Percentiles rank a stretch among this genome's conserved stretches.
phyloP scores from a whole-genome alignment of 345 rosid genomes.

The Sisymbrium irio region DNA sequence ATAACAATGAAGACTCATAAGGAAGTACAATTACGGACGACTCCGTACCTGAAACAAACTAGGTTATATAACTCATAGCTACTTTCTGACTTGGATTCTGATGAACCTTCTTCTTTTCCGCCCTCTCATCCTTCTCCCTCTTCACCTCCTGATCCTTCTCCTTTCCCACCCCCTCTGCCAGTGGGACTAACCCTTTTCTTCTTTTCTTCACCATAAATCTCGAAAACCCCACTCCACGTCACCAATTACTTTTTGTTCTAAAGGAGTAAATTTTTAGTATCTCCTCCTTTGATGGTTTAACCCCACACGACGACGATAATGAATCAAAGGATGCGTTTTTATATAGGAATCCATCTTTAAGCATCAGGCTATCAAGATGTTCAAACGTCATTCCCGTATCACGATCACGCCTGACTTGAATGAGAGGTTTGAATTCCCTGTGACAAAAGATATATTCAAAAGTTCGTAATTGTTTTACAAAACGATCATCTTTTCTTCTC shows the following conservation, averaged over 20 bases:
- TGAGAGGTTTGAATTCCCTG: slow-evolving; percentile 90
- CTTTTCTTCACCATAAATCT: slow-evolving; percentile 79
- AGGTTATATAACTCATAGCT: slow-evolving; percentile 60
- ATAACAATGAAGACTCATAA: slow-evolving; percentile 8
- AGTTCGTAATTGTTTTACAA: slow-evolving; percentile 3
- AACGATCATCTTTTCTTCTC: slow-evolving; percentile 51
- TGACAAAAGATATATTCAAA: slow-evolving; percentile 11
- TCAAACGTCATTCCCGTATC: slow-evolving; percentile 66
- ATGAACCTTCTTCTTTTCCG: slow-evolving; percentile 56
- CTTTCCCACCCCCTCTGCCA: slow-evolving; percentile 55
- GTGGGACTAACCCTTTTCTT: slow-evolving; percentile 44
- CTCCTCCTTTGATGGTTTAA: slow-evolving; percentile 73
- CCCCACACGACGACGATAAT: slow-evolving; percentile 61
- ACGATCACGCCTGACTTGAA: slow-evolving; percentile 79
- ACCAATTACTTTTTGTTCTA: slow-evolving; percentile 57
- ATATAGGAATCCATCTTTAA: slow-evolving; percentile 83
- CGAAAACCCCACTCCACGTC: slow-evolving; percentile 83
- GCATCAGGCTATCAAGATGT: slow-evolving; percentile 78
- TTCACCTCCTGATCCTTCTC: slow-evolving; percentile 49
- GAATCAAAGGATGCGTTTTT: slow-evolving; percentile 81
- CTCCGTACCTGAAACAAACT: slow-evolving; percentile 73
- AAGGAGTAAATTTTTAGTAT: slow-evolving; percentile 68
- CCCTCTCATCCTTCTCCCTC: slow-evolving; percentile 51
- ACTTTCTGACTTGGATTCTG: slow-evolving; percentile 42
- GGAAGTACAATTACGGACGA: slow-evolving; percentile 13